Conservation (phyloP, 257 asterid genomes). For the Nicotiana paniculata region DNA sequence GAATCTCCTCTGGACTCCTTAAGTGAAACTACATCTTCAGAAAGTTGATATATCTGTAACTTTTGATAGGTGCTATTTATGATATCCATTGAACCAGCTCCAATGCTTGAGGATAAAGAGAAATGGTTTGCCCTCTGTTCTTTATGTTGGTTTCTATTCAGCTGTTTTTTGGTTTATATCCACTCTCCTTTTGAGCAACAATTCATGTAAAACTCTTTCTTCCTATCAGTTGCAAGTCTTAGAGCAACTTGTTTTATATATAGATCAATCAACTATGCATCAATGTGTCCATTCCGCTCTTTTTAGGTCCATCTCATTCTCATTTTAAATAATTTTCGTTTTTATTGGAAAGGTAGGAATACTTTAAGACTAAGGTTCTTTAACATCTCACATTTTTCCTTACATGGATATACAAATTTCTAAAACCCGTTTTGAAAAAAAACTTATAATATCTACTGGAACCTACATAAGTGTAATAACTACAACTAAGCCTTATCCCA, state of each 20-base stretch:
- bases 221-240: background rate
- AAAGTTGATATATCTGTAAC: slow-evolving; percentile 24
- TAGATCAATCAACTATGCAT: background rate
- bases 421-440: background rate
- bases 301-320: background rate
- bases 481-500: background rate
- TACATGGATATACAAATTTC: background rate
- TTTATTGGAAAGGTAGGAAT: background rate
- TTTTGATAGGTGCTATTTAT: slow-evolving; percentile 81
- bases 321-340: too few relatives aligned
- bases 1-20: background rate
- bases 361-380: background rate
- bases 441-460: too few relatives aligned
- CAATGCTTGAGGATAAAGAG: slow-evolving; percentile 98
- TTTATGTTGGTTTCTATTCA: background rate
- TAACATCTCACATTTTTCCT: background rate
- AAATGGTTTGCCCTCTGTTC: slow-evolving; percentile 64
- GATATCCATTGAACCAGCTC: slow-evolving; percentile 98
- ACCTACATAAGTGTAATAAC: too few relatives aligned
- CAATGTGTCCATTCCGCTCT: background rate
- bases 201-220: background rate
- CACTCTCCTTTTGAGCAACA: background rate
- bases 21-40: slow-evolving; percentile 10
- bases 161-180: background rate
- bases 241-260: background rate